Evolutionary conservation across 2,329 filamentous ascomycete genomes (phyloP).

Genomic region (Aspergillus oerlinghausenensis): DNA sequence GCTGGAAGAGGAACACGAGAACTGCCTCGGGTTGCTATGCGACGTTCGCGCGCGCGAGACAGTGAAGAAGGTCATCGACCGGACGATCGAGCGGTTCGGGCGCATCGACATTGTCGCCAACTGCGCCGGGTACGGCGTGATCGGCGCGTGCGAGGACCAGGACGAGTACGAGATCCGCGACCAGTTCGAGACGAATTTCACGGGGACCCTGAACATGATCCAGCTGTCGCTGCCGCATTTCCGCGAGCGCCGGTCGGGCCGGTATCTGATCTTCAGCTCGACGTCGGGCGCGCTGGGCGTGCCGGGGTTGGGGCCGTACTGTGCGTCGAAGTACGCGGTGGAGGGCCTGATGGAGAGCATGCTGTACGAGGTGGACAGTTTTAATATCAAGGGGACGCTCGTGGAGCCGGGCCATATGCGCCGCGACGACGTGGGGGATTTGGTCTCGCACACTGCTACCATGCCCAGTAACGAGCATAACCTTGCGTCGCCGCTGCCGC

Average conservation of each 20-base stretch:
- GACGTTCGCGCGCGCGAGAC: slow-evolving; percentile 81
- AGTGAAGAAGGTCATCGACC: slow-evolving; percentile 66
- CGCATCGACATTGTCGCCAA: slow-evolving; percentile 86
- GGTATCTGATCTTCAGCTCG: slow-evolving; percentile 92
- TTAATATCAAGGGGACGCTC: slow-evolving; percentile 89
- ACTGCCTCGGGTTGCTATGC: slow-evolving; percentile 74
- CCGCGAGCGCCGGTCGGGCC: slow-evolving; percentile 66
- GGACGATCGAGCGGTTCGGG: slow-evolving; percentile 69
- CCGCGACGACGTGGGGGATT: slow-evolving; percentile 61
- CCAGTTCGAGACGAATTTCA: slow-evolving; percentile 97
- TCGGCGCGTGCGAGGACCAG: slow-evolving; percentile 93
- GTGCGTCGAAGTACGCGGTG: slow-evolving; percentile 94
- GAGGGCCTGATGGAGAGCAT: slow-evolving; percentile 94
- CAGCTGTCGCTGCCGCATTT: slow-evolving; percentile 86
- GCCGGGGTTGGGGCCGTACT: slow-evolving; percentile 88
- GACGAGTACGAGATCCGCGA: slow-evolving; percentile 91
- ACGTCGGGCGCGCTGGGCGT: slow-evolving; percentile 90
- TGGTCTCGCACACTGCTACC: slow-evolving; percentile 27
- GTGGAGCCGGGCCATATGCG: slow-evolving; percentile 88
- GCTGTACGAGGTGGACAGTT: slow-evolving; percentile 88
- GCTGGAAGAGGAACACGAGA: slow-evolving; percentile 56
- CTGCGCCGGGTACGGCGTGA: slow-evolving; percentile 91
- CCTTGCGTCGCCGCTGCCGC: slow-evolving; percentile 56
- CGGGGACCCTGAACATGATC: slow-evolving; percentile 90
- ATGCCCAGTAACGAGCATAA: slow-evolving; percentile 24